Evolutionary conservation across 495 filamentous ascomycete genomes (phyloP), one percentile per base, ranked within the genome.

Genomic region (Penicillium ucsense): DNA sequence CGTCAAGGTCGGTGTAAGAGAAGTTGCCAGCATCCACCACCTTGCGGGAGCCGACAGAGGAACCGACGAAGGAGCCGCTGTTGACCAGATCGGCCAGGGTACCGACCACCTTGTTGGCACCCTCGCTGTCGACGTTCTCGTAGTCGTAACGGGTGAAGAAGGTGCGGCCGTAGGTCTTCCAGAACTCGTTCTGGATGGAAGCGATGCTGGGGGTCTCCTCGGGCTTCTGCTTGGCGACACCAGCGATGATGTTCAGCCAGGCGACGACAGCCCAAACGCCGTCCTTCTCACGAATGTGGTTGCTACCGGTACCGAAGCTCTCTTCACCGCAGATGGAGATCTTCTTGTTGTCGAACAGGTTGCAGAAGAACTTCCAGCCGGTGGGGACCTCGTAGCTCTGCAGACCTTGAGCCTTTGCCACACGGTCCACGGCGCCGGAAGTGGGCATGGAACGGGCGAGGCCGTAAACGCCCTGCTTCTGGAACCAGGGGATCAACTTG

Each of bases 361-460:
- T 92, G 66, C 92, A 98, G 82, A 98, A 98, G 79, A 98, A 98
- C 70, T 98, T 98, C 92, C 92, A 98, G 48, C 92, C 92, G 1
- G 92, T 98, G 8, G 92, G 92, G 4, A 98, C 92, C 69, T 98
- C 92, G 70, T 98, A 98, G 70, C 80, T 83, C 69, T 89, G 72
- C 28, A 97, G 75, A 20, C 89, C 89, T 72, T 96, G 89, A 53
- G 87, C 88, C 75, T 92, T 83, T 47, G 92, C 92, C 11, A 98
- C 92, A 38, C 92, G 81, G 62, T 98, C 92, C 37, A 98, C 86
- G 35, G 92, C 92, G 35, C 88, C 89, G 6, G 86, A 91, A 8
- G 92, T 98, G 34, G 92, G 92, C 92, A 98, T 98, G 61, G 85
- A 90, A 43, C 92, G 88, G 20, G 92, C 94, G 42, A 98, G 79